Base-by-base conservation (phyloP, 176 grass and related monocot genomes). In the Phoenix dactylifera region DNA sequence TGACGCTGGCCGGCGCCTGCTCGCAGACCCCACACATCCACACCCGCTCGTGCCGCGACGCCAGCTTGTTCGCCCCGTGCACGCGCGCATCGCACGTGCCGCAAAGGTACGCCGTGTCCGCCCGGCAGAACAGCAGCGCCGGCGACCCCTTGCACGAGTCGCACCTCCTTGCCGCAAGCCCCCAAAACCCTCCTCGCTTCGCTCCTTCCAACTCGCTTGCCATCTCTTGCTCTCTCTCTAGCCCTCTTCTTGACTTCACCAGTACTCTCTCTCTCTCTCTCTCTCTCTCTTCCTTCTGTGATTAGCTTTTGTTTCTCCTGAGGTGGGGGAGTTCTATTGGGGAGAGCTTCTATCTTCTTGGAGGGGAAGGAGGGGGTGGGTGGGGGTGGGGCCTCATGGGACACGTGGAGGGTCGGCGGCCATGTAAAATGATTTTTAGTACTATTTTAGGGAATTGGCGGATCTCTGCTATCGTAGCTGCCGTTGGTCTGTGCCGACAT, bases 101-200 rank as follows among this genome's bases (percentile, higher is more conserved):
- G 65, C 65, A 68, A 3, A 68, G 65, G 65, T 68, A 68, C 6
- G 65, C 65, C 52, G 52, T 18, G 52, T 57, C 65, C n/a, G 52
- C 26, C 12, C 65, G 52, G 65, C 52, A 68, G 53, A 22, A 57
- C 15, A 68, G 28, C 26, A 56, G 18, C 18, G 65, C 52, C 52
- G 52, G 17, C 12, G 65, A 26, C 10, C 4, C 26, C 26, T 56
- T 68, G 65, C 65, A 68, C 26, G 65, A 55, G 24, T 68, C 51
- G 65, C 65, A 57, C 52, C 28, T n/a, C 18, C 28, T 25, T 2
- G 52, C 65, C 49, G 26, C 65, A 3, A 56, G 0, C n/a, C 52
- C 26, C 52, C 28, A 68, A 6, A 22, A 56, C 16, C 18, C 22
- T 22, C 18, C 22, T 22, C 18, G 10, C 18, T 22, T 22, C n/a